Evolutionary conservation across 1,284 basidiomycete genomes (phyloP).

Genomic region (Taiwanofungus camphoratus): DNA sequence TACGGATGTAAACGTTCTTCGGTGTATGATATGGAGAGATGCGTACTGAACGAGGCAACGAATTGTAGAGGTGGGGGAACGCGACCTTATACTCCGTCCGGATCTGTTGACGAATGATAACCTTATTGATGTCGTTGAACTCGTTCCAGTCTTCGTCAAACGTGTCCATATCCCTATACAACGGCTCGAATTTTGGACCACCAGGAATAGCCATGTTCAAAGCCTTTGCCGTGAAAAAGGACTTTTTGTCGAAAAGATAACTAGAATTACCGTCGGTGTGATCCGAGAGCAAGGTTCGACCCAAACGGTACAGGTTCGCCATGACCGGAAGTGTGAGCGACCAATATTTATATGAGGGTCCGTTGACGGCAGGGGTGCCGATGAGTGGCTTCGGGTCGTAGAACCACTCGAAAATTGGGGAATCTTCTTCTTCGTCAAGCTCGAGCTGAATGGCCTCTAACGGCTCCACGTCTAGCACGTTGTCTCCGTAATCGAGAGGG

Average conservation of each 20-base stretch:
- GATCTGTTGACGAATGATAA: slow-evolving; percentile 98
- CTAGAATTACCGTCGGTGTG: slow-evolving; percentile 85
- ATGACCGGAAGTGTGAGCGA: slow-evolving; percentile 89
- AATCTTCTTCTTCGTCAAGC: slow-evolving; percentile 90
- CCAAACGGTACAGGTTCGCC: slow-evolving; percentile 95
- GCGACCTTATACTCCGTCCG: slow-evolving; percentile 99
- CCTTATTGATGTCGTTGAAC: slow-evolving; percentile 99
- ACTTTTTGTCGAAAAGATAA: slow-evolving; percentile 96
- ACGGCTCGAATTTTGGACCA: slow-evolving; percentile 95
- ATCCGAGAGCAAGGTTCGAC: slow-evolving; percentile 89
- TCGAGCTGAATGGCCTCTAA: slow-evolving; percentile 98
- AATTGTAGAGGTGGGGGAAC: slow-evolving; percentile 99
- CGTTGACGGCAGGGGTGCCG: slow-evolving; percentile 87
- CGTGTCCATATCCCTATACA: slow-evolving; percentile 92
- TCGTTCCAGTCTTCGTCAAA: slow-evolving; percentile 99
- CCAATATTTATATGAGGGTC: slow-evolving; percentile 92
- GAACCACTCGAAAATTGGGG: slow-evolving; percentile 97
- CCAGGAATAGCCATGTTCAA: slow-evolving; percentile 98
- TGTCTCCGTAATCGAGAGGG: slow-evolving; percentile 97
- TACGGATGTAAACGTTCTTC: slow-evolving; percentile 98
- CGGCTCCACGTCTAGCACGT: slow-evolving; percentile 96
- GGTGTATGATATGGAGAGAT: slow-evolving; percentile 91
- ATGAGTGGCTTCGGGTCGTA: slow-evolving; percentile 95
- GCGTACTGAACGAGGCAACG: slow-evolving; percentile 90
- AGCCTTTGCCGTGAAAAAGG: slow-evolving; percentile 97